Percentiles rank a stretch among this genome's conserved stretches.
These are phyloP conservation scores for Climacium dendroides DNA, from an alignment of 225 moss, liverwort and hornwort genomes.

Conservation along the genomic window DNA sequence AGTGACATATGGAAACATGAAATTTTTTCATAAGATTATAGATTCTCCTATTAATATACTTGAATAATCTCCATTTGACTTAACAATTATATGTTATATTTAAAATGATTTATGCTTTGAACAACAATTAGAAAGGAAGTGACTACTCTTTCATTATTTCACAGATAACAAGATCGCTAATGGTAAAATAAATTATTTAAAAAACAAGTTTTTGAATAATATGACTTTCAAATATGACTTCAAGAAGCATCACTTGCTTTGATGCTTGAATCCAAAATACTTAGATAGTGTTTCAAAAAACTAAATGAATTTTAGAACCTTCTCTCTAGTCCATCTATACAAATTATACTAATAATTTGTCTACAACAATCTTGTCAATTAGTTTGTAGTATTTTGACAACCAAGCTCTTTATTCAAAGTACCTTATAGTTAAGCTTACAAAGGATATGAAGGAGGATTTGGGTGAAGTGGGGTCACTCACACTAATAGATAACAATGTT, in stretches of 20 bases:
- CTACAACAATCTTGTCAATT: background rate
- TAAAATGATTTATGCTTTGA: background rate
- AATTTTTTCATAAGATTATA: too few relatives aligned
- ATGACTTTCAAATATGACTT: background rate
- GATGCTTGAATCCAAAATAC: background rate
- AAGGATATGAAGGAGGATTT: background rate
- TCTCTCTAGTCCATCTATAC: background rate
- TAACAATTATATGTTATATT: background rate
- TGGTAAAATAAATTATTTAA: too few relatives aligned
- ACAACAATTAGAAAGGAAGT: background rate
- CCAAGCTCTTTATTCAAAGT: background rate
- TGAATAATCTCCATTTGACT: background rate
- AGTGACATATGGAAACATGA: background rate
- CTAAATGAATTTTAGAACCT: background rate
- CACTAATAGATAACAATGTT: background rate
- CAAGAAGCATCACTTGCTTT: background rate
- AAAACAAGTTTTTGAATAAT: background rate
- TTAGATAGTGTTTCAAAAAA: rapidly evolving
- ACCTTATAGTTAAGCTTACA: too few relatives aligned
- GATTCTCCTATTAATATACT: background rate
- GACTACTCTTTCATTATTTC: background rate
- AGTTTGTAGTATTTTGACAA: background rate
- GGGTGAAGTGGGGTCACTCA: background rate
- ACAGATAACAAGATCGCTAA: background rate
- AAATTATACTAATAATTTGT: too few relatives aligned